These are phyloP conservation scores for Thielaviopsis euricoi DNA, from an alignment of 2,329 filamentous ascomycete species.

Conservation along the genomic window DNA sequence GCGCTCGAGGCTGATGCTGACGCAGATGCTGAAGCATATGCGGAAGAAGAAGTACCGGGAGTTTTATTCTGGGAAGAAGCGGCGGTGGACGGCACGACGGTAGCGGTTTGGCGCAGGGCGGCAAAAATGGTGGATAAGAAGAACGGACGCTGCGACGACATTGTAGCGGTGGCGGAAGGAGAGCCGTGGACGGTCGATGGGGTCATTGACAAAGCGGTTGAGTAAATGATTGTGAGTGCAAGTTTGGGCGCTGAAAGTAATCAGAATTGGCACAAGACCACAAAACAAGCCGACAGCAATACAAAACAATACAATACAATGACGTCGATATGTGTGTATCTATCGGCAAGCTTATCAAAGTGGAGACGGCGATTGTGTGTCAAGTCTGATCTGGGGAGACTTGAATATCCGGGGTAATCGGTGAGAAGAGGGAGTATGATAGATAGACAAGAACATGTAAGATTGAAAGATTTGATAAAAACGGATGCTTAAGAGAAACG, in stretches of 20 bases:
- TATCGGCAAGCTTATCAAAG: no score
- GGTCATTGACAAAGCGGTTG: neutral
- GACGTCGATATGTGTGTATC: neutral
- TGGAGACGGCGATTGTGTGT: no score
- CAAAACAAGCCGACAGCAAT: neutral
- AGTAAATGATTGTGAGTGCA: neutral
- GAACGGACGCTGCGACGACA: conserved; percentile 32
- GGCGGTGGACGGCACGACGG: conserved; percentile 19
- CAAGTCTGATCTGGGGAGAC: no score
- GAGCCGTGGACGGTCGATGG: neutral
- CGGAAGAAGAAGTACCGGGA: conserved; percentile 18
- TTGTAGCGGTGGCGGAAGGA: neutral
- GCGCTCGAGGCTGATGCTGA: conserved; percentile 12
- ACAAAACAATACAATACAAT: no score
- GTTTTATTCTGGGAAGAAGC: conserved; percentile 20
- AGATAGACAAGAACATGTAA: no score
- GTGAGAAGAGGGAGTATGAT: no score
- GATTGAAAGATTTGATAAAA: no score
- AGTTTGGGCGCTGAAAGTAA: neutral
- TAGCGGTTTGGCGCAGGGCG: conserved; percentile 32
- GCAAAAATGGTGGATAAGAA: conserved; percentile 41
- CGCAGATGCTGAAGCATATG: conserved; percentile 13
- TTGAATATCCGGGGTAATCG: no score
- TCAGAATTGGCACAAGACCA: neutral
- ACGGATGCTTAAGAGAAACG: neutral